Evolutionary conservation across 768 basidiomycete genomes (phyloP), one percentile per base, ranked within the genome.

Genomic region (Trametes cingulata): DNA sequence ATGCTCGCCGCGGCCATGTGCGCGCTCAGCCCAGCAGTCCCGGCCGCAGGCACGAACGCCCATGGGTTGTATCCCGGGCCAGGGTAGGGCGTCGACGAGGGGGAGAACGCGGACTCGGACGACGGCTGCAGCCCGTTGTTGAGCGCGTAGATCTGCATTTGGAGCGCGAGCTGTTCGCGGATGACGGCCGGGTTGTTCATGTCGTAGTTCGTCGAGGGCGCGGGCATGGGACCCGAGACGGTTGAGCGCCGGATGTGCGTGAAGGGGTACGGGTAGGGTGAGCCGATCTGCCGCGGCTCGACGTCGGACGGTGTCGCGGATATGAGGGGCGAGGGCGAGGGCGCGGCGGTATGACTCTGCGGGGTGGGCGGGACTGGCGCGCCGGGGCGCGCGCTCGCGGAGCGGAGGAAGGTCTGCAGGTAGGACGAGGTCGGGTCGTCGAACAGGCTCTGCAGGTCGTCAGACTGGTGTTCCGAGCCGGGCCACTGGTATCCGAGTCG

Each of bases 321-420:
- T 20, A 87, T 69, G 24, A 85, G 74, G 0, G 90, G 89, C 0
- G 86, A 88, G 0, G 88, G 90, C 0, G 88, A 86, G 0, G 88
- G 87, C 1, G 88, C 87, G 8, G 86, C 82, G 0, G 88, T 88
- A 58, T 88, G 86, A 49, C 82, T 86, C 55, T 88, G 87, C 3
- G 89, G 90, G 0, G 91, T 92, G 0, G 91, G 90, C 0, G 91
- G 90, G 40, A 91, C 80, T 17, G 91, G 91, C 0, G 88, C 90
- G 58, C 85, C 83, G 0, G 88, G 90, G 0, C 90, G 84, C 3
- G 63, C 48, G 45, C 67, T 61, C 6, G 82, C 77, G 1, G 84
- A 80, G 25, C 79, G 81, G 20, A 84, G 75, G 67, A 86, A 88
- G 0, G 80, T 70, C 56, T 84, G 84, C 39, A 88, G 75, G 70